These are phyloP conservation scores for Ceratobasidium sp. DNA, from an alignment of 1,284 basidiomycete species.

Conservation along the genomic window DNA sequence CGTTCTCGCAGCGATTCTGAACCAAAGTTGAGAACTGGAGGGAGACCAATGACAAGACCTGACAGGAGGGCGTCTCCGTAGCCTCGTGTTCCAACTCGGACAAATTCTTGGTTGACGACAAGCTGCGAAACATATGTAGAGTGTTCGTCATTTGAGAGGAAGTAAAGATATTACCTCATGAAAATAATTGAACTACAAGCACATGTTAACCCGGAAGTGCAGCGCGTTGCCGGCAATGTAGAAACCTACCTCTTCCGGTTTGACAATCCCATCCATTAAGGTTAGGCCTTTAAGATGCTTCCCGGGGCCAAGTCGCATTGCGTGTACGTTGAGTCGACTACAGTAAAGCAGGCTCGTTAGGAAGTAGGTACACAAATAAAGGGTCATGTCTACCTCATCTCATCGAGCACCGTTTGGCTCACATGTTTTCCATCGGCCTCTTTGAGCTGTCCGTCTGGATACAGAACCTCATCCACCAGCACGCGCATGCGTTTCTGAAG, in stretches of 20 bases:
- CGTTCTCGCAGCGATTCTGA: slow-evolving; percentile 81
- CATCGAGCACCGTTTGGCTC: slow-evolving; percentile 57
- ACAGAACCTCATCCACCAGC: slow-evolving; percentile 59
- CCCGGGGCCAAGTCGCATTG: slow-evolving; percentile 71
- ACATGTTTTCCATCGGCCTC: slow-evolving; percentile 52
- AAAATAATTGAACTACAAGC: slow-evolving; percentile 79
- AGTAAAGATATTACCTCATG: slow-evolving; percentile 70
- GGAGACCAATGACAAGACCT: slow-evolving; percentile 68
- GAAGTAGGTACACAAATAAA: slow-evolving; percentile 8
- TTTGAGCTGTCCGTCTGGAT: slow-evolving; percentile 57
- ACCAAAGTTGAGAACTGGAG: slow-evolving; percentile 88
- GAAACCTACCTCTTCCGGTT: slow-evolving; percentile 85
- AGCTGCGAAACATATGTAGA: slow-evolving; percentile 63
- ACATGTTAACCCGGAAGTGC: too few relatives aligned
- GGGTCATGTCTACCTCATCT: slow-evolving; percentile 57
- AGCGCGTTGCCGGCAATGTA: slow-evolving; percentile 56
- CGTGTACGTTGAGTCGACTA: slow-evolving; percentile 61
- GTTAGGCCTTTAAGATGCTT: slow-evolving; percentile 85
- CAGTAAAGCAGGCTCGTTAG: not conserved
- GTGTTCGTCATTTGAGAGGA: not conserved
- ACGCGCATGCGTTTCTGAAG: slow-evolving; percentile 57
- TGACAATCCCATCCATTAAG: slow-evolving; percentile 86
- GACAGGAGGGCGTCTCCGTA: slow-evolving; percentile 81
- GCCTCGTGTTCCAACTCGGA: slow-evolving; percentile 83
- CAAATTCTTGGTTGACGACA: slow-evolving; percentile 90